Base-by-base conservation (phyloP, 1,139 yeast species). In the Scheffersomyces insectosa region DNA sequence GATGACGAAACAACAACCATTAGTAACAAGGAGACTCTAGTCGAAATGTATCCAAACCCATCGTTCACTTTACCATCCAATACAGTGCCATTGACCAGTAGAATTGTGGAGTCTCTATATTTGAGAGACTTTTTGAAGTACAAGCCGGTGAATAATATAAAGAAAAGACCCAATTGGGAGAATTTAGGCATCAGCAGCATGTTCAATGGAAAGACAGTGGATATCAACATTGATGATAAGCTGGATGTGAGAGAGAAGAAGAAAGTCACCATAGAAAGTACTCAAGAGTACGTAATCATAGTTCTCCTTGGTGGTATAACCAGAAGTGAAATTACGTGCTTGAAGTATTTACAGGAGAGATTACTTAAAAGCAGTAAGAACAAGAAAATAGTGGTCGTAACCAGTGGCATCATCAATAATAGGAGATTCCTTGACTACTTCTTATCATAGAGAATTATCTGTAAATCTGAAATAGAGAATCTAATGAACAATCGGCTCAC, bases 221-320 rank as follows among this genome's bases (percentile, higher is more conserved):
- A 75, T 48, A 54, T 60, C 25, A 67, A 68, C 40, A 48, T 76
- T 3, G 61, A 65, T 35, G 68, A 66, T 43, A 55, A 51, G 15
- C 65, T 60, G 57, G 68, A 66, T 41, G 45, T 50, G 12, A 48
- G 55, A 20, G 49, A 49, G 28, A 44, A 44, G 28, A 43, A 42
- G 38, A 50, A 32, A 36, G 16, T 38, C 33, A 6, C 38, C 8
- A 15, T 28, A 15, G 30, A 36, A n/a, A 36, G 37, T 31, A 41
- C 39, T 30, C 48, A 39, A 43, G 70, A 72, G 57, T 79, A 78
- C 40, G 74, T 85, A 30, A 66, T 86, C 28, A 65, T 80, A 3
- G 72, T 72, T 28, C 56, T 79, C 43, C 60, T 88, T 34, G 96
- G 96, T 7, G 96, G 96, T 0, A 68, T 88, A n/a, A 86, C 96